phyloP scores from a whole-genome alignment of 257 asterid species.

The Cordia subcordata region DNA sequence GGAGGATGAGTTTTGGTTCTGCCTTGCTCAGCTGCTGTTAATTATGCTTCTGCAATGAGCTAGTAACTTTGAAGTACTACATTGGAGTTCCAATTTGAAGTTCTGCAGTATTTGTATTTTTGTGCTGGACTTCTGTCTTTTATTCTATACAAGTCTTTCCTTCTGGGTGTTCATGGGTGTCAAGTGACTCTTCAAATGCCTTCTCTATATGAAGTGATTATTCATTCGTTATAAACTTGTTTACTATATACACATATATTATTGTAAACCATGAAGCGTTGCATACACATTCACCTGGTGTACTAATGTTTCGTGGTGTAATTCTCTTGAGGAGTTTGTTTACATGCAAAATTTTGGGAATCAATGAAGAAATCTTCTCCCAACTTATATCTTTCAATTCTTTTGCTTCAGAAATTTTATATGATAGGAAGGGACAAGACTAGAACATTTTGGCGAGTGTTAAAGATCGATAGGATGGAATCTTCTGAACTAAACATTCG shows the following conservation, averaged over 20 bases:
- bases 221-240: no score
- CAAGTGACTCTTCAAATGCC: no score
- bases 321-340: background rate
- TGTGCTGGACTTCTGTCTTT: no score
- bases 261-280: background rate
- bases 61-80: background rate
- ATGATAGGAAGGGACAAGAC: slow-evolving; percentile 95
- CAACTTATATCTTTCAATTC: slow-evolving; percentile 7
- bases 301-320: background rate
- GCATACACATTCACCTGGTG: background rate
- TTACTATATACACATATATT: background rate
- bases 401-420: slow-evolving; percentile 70
- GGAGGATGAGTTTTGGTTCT: background rate
- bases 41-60: background rate
- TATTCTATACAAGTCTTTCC: no score
- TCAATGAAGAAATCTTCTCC: background rate
- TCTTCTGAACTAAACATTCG: slow-evolving; percentile 68
- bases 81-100: background rate
- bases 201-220: no score
- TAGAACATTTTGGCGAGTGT: slow-evolving; percentile 79
- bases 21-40: background rate
- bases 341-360: background rate
- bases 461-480: slow-evolving; percentile 84
- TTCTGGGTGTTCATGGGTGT: no score
- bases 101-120: no score